Base-by-base conservation (phyloP, 1,139 yeast species). In the Magnusiomyces paraingens region DNA sequence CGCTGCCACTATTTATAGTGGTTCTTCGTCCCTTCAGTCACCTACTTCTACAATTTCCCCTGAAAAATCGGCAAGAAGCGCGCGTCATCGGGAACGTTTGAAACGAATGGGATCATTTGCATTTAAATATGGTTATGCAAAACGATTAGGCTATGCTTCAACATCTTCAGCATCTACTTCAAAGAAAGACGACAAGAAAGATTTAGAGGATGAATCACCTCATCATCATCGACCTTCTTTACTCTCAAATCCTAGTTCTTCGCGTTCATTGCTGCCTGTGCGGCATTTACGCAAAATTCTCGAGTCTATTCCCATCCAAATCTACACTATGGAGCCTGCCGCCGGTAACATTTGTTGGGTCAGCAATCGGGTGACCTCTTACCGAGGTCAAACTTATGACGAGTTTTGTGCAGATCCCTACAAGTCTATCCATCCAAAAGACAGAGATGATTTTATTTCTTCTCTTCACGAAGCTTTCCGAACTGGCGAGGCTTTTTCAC, bases 261-360 rank as follows among this genome's bases (percentile, higher is more conserved):
- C 20, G 44, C 14, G 44, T 8, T 26, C 21, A 49, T 45, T 20
- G 66, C 67, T 2, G 62, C 66, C 8, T 62, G 64, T 53, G 51
- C 15, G 60, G 20, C 58, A 69, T 12, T 56, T 69, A 53, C 55
- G 67, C 11, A 66, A 70, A 10, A 67, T 69, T 26, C 64, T 69
- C 40, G 72, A 69, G 53, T 69, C 71, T 1, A 66, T 69, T 36
- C 72, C 72, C 0, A 67, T 67, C n/a, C 71, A 69, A 52, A 66
- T 69, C 11, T 65, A 61, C 50, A 67, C 69, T 17, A 68, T 68
- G 1, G 69, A 66, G 46, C 71, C 72, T 3, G 55, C 57, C 8
- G 61, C 62, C 5, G 72, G 71, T 2, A 60, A 62, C 6, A 60
- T 68, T 12, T 64, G 68, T 2, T 69, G 72, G 72, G 70, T 65